These are phyloP conservation scores for Fusarium solani-melongenae DNA, from an alignment of 2,329 filamentous ascomycete genomes.

Conservation along the genomic window DNA sequence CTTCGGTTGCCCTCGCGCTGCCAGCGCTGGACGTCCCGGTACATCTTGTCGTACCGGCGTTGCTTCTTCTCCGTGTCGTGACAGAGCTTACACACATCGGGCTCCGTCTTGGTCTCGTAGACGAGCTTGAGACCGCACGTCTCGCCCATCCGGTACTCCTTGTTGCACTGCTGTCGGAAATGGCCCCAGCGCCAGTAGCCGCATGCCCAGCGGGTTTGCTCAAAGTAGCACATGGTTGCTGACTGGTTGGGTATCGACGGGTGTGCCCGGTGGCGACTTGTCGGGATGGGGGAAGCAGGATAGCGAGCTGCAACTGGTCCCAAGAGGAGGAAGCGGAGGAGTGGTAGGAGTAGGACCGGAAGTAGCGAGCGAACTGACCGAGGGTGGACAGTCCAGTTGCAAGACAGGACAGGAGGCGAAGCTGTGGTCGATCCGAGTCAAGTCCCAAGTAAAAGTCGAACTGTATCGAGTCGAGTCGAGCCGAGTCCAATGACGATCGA, in stretches of 20 bases:
- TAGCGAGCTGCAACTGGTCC: slow-evolving; percentile 9
- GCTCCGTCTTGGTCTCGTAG: slow-evolving; percentile 74
- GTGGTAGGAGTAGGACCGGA: slow-evolving; percentile 24
- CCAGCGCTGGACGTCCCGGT: slow-evolving; percentile 82
- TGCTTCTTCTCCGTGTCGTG: slow-evolving; percentile 89
- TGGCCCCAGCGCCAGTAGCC: slow-evolving; percentile 95
- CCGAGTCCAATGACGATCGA: slow-evolving; percentile 16
- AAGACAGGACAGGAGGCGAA: slow-evolving; percentile 18
- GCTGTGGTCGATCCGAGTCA: slow-evolving; percentile 29
- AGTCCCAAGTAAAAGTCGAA: slow-evolving; percentile 24
- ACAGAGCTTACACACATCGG: slow-evolving; percentile 82
- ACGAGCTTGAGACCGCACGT: slow-evolving; percentile 95
- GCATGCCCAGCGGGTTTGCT: slow-evolving; percentile 86
- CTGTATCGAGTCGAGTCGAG: slow-evolving; percentile 13
- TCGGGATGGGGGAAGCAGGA: slow-evolving; percentile 7
- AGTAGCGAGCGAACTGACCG: slow-evolving; percentile 6
- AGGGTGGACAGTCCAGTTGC: slow-evolving; percentile 30
- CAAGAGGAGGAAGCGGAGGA: slow-evolving; percentile 6
- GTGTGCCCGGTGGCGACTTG: slow-evolving; percentile 15
- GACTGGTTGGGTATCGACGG: slow-evolving; percentile 31
- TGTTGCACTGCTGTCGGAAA: slow-evolving; percentile 92
- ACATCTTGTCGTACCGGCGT: slow-evolving; percentile 79
- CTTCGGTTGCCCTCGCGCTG: slow-evolving; percentile 77
- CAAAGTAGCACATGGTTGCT: slow-evolving; percentile 90
- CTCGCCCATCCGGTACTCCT: slow-evolving; percentile 95